phyloP scores from a whole-genome alignment of 2,329 filamentous ascomycete genomes.

The Aspergillus tubingensis region DNA sequence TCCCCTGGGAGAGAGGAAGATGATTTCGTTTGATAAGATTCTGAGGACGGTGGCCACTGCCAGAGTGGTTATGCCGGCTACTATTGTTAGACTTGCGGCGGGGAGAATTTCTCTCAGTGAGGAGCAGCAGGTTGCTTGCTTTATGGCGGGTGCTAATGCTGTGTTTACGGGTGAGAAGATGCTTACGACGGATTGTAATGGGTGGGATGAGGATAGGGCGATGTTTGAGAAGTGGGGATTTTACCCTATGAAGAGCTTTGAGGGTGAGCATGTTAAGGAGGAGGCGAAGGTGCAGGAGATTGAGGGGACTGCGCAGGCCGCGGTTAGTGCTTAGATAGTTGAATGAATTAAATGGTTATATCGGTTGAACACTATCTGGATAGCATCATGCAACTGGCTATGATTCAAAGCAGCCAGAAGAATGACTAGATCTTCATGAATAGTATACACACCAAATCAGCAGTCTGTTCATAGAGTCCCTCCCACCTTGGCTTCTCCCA shows the following conservation, averaged over 20 bases:
- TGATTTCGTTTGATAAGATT: constrained; percentile 75
- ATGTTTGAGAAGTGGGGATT: constrained; percentile 86
- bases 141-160: constrained; percentile 89
- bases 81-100: constrained; percentile 84
- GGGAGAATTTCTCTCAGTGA: constrained; percentile 82
- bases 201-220: constrained; percentile 82
- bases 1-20: constrained; percentile 72
- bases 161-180: constrained; percentile 96
- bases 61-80: constrained; percentile 76
- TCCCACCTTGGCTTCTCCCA: too few species aligned
- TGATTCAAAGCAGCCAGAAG: too few species aligned
- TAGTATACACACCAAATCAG: too few species aligned
- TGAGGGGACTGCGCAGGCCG: constrained; percentile 1
- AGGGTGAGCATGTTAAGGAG: constrained; percentile 31
- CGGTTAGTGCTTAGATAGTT: background rate
- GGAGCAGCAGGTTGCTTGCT: constrained; percentile 86
- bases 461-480: too few species aligned
- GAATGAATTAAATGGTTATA: too few species aligned
- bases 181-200: constrained; percentile 87
- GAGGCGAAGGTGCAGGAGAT: constrained; percentile 8
- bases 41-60: constrained; percentile 83
- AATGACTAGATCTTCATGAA: too few species aligned
- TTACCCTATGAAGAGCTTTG: constrained; percentile 69
- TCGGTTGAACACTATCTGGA: too few species aligned
- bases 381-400: too few species aligned